Conservation (phyloP, 169 alveolate genomes). For the Eimeria maxima region DNA sequence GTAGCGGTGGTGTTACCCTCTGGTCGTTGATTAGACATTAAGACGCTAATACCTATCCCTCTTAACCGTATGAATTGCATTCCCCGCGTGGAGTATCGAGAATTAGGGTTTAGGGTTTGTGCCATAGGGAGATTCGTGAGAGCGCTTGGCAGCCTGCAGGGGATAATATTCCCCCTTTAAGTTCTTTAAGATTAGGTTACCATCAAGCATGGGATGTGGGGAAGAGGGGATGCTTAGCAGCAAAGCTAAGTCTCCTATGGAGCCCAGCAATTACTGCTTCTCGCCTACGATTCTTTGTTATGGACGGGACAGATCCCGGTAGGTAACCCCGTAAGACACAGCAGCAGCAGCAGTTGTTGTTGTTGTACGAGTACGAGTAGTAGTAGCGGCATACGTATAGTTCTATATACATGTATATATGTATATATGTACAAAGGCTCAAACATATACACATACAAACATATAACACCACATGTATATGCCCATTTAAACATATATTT, state of each 20-base stretch:
- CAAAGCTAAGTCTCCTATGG: slow-evolving; percentile 86
- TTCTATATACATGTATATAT: not conserved
- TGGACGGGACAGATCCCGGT: slow-evolving; percentile 89
- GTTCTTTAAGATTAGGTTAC: slow-evolving; percentile 84
- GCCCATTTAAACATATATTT: not conserved
- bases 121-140: slow-evolving; percentile 79
- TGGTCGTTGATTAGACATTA: not conserved
- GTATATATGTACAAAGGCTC: not conserved
- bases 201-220: slow-evolving; percentile 90
- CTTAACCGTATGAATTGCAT: not conserved
- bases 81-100: too few relatives aligned
- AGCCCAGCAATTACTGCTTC: slow-evolving; percentile 83
- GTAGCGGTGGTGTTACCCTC: not conserved
- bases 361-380: not conserved
- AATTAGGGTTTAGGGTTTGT: not conserved
- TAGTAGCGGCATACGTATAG: not conserved
- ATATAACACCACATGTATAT: not conserved
- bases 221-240: slow-evolving; percentile 87
- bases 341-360: not conserved
- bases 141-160: slow-evolving; percentile 87
- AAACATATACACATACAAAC: not conserved
- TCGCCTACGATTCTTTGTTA: slow-evolving; percentile 86
- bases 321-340: not conserved
- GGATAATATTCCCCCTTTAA: slow-evolving; percentile 83
- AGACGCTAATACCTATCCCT: slow-evolving; percentile 9